Evolutionary conservation across 805 yeast genomes (phyloP), one percentile per base, ranked within the genome.

Genomic region (Candida nanaspora): DNA sequence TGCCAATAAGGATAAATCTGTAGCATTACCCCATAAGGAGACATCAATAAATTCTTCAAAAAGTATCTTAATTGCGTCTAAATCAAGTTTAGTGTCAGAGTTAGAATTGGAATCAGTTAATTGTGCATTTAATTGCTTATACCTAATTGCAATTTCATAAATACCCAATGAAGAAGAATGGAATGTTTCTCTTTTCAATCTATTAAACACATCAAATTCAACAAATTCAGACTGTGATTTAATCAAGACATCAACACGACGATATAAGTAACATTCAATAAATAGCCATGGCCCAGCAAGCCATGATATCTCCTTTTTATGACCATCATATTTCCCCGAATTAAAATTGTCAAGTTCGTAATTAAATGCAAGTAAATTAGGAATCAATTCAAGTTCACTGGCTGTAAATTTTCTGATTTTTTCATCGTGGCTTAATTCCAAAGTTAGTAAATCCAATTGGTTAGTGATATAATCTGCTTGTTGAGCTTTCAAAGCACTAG

Each of bases 11-110:
- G 97, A 87, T 55, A 93, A 72, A 61, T 93, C 99, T 4, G 97
- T 86, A 16, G 98, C 97, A 61, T 93, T 93, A 22, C 99, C 99
- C 99, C 99, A 93, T 40, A 93, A 64, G 0, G 96, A 86, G 41
- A 91, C 76, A 56, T 88, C 95, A 33, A 85, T 63, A 46, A 89
- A 84, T 58, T 93, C 99, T 46, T 70, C 75, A 68, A 88, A 89
- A 35, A 87, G 65, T 11, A 82, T 51, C 45, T 69, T 59, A 46
- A 80, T 59, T 0, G 72, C 59, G 4, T 74, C 78, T 1, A 45
- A 45, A 42, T 69, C 74, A 3, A 48, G 5, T 11, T 55, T 50
- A 30, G 33, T 15, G 6, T 39, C 9, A n/a, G n/a, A n/a, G 14
- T 37, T 21, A 6, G 22, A 25, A 3, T 46, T 44, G 2, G 40